phyloP scores from a whole-genome alignment of 768 basidiomycete genomes.

The Trametes punicea region DNA sequence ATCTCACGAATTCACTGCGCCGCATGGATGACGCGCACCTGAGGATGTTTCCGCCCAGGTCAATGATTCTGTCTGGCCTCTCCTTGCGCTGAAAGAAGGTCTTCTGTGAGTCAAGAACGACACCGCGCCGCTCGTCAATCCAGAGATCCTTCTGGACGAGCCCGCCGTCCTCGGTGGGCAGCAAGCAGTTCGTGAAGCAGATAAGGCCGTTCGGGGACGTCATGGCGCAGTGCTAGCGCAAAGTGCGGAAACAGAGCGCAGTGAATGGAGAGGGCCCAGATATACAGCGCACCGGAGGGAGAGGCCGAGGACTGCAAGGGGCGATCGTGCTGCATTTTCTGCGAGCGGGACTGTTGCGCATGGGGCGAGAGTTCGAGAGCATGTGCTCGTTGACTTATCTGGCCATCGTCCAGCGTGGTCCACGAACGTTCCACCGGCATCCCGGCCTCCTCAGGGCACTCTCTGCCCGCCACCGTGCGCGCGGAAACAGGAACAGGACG shows the following conservation, averaged over 20 bases:
- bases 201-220: conserved; percentile 59
- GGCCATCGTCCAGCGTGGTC: conserved; percentile 5
- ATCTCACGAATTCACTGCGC: background rate
- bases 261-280: background rate
- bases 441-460: background rate
- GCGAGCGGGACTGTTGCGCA: too few relatives aligned
- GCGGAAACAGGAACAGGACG: background rate
- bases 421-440: conserved; percentile 15
- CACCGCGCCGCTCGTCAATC: conserved; percentile 72
- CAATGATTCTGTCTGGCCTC: conserved; percentile 60
- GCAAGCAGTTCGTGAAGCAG: conserved; percentile 84
- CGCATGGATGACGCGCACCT: conserved; percentile 40
- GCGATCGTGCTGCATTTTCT: conserved; percentile 4
- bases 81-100: conserved; percentile 64
- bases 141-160: conserved; percentile 74
- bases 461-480: background rate
- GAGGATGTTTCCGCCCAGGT: conserved; percentile 74
- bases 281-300: background rate
- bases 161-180: conserved; percentile 77
- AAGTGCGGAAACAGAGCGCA: background rate
- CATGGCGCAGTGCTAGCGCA: conserved; percentile 23
- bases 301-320: background rate
- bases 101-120: conserved; percentile 71
- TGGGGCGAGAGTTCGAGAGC: conserved; percentile 12
- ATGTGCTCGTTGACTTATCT: conserved; percentile 16